These are phyloP conservation scores for Globisporangium alternatum DNA, from an alignment of 352 stramenopile species.

Conservation along the genomic window DNA sequence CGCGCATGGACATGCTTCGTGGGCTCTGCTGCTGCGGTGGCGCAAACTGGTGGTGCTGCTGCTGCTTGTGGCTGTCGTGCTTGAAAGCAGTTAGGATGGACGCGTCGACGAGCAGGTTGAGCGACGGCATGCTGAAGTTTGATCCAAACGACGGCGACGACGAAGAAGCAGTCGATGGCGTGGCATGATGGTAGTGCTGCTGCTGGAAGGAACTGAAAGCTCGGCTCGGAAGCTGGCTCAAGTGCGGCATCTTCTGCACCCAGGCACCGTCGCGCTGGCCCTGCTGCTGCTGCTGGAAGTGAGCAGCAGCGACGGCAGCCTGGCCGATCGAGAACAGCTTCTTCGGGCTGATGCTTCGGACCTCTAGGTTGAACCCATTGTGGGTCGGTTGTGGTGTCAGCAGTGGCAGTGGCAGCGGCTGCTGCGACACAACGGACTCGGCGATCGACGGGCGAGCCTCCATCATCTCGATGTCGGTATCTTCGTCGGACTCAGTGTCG, in stretches of 20 bases:
- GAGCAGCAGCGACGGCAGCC: neutral
- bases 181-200: neutral
- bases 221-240: slow-evolving; percentile 1
- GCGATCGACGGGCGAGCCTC: slow-evolving; percentile 4
- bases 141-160: neutral
- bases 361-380: slow-evolving; percentile 51
- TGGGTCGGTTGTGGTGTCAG: slow-evolving; percentile 40
- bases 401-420: slow-evolving; percentile 24
- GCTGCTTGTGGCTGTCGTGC: slow-evolving; percentile 28
- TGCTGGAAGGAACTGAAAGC: slow-evolving; percentile 6
- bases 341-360: slow-evolving; percentile 36
- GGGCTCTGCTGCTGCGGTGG: slow-evolving; percentile 10
- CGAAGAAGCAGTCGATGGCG: neutral
- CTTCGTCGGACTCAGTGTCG: slow-evolving; percentile 12
- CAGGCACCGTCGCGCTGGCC: neutral
- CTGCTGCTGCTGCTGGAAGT: slow-evolving; percentile 1
- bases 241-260: slow-evolving; percentile 9
- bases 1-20: slow-evolving; percentile 35
- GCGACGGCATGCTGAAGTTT: slow-evolving; percentile 37
- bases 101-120: slow-evolving; percentile 69
- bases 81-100: slow-evolving; percentile 70
- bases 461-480: slow-evolving; percentile 15
- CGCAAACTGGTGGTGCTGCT: slow-evolving; percentile 14
- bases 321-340: slow-evolving; percentile 21
- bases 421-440: neutral